Conservation (phyloP, 2,329 filamentous ascomycete species). For the Fusarium guadeloupense region DNA sequence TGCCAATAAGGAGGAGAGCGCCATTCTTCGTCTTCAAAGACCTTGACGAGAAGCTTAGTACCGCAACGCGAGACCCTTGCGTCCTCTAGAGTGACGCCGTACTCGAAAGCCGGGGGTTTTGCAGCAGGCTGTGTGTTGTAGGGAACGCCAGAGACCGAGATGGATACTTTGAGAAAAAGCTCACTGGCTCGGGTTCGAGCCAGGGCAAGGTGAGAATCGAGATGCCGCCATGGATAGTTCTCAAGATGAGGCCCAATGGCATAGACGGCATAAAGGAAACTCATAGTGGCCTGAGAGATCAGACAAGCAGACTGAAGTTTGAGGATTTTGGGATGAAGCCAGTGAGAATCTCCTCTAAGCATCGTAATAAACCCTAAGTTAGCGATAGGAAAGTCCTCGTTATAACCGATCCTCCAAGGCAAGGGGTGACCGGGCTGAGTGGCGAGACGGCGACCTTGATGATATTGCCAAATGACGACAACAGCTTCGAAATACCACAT, state of each 20-base stretch:
- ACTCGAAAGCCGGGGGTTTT: slow-evolving; percentile 23
- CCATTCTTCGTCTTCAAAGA: slow-evolving; percentile 18
- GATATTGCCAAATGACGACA: not conserved
- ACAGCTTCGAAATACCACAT: slow-evolving; percentile 9
- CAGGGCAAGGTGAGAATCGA: not conserved
- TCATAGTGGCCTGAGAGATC: slow-evolving; percentile 29
- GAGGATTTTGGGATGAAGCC: slow-evolving; percentile 23
- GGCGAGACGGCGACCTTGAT: not conserved
- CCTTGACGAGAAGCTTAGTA: slow-evolving; percentile 22
- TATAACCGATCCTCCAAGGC: not conserved
- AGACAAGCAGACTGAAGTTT: slow-evolving; percentile 27
- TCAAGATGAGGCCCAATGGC: slow-evolving; percentile 28
- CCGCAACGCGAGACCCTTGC: slow-evolving; percentile 32
- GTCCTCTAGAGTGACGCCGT: slow-evolving; percentile 31
- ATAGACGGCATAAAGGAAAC: slow-evolving; percentile 35
- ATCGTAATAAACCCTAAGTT: slow-evolving; percentile 43
- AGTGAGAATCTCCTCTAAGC: slow-evolving; percentile 30
- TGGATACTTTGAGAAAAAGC: slow-evolving; percentile 10
- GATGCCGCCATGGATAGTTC: slow-evolving; percentile 1
- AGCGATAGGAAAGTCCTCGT: slow-evolving; percentile 7
- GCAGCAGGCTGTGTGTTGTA: not conserved
- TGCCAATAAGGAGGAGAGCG: slow-evolving; percentile 29
- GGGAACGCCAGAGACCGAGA: not conserved
- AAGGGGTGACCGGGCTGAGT: not conserved
- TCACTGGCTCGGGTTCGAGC: not conserved